Conservation (phyloP, 139 green algal species). For the Zygnema circumcarinatum region DNA sequence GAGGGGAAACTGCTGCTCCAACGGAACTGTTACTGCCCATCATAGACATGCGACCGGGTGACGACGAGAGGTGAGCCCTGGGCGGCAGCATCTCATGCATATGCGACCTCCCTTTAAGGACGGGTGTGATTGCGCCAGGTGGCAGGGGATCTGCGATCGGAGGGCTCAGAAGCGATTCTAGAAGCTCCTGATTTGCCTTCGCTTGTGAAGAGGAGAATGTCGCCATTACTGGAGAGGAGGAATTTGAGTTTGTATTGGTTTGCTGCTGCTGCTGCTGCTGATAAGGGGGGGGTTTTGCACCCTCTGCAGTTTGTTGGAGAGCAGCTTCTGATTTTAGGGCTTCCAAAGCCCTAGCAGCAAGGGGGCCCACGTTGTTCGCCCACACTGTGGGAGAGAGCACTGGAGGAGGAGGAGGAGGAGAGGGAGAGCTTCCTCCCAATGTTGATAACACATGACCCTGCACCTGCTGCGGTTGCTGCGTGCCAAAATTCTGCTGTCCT, state of each 20-base stretch:
- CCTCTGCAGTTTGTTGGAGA: neutral
- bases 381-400: neutral
- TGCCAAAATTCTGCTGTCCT: neutral
- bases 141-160: too few relatives aligned
- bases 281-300: neutral
- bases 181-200: too few relatives aligned
- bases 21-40: neutral
- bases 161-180: too few relatives aligned
- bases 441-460: neutral
- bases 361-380: neutral
- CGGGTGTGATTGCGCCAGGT: too few relatives aligned
- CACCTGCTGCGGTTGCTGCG: slow-evolving; percentile 9
- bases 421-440: neutral
- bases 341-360: neutral
- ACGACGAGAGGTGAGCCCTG: neutral
- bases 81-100: neutral
- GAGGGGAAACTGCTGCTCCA: too few relatives aligned
- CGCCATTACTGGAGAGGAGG: too few relatives aligned
- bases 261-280: slow-evolving; percentile 2
- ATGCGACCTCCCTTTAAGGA: too few relatives aligned
- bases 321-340: neutral
- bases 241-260: too few relatives aligned
- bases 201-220: neutral
- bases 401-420: too few relatives aligned
- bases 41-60: neutral